These are phyloP conservation scores for Syzygium aqueum DNA, from an alignment of 345 rosid species.

Conservation along the genomic window DNA sequence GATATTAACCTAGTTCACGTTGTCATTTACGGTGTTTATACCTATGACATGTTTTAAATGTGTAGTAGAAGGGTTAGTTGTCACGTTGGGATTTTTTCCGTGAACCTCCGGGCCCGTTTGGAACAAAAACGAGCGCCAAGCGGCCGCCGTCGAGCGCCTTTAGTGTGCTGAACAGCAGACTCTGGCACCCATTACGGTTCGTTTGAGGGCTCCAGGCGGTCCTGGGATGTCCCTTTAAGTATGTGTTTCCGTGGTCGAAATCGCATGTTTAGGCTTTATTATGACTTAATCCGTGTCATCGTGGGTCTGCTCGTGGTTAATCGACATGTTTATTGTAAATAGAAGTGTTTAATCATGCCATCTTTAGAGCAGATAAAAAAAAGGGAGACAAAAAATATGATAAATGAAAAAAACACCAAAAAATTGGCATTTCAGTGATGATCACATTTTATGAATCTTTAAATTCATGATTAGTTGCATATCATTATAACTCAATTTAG, in stretches of 20 bases:
- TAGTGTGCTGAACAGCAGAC: neutral
- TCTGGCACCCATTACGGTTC: neutral
- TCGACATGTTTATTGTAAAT: neutral
- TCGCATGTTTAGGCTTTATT: neutral
- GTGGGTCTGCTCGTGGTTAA: neutral
- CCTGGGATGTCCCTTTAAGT: neutral
- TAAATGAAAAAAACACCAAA: neutral
- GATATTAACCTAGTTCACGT: neutral
- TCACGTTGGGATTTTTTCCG: neutral
- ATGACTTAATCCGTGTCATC: neutral
- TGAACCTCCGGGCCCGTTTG: neutral
- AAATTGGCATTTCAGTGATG: neutral
- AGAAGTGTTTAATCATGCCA: neutral
- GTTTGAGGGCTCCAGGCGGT: neutral
- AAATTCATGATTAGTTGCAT: neutral
- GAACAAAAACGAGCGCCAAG: neutral
- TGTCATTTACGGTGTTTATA: neutral
- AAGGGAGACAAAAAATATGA: neutral
- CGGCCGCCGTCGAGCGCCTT: neutral
- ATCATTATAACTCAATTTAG: neutral
- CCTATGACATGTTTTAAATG: neutral
- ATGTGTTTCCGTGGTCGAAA: neutral
- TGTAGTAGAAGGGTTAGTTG: neutral
- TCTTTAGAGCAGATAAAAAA: neutral
- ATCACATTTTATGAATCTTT: neutral